Conservation (phyloP, 805 yeast genomes). For the Suhomyces prunicola region DNA sequence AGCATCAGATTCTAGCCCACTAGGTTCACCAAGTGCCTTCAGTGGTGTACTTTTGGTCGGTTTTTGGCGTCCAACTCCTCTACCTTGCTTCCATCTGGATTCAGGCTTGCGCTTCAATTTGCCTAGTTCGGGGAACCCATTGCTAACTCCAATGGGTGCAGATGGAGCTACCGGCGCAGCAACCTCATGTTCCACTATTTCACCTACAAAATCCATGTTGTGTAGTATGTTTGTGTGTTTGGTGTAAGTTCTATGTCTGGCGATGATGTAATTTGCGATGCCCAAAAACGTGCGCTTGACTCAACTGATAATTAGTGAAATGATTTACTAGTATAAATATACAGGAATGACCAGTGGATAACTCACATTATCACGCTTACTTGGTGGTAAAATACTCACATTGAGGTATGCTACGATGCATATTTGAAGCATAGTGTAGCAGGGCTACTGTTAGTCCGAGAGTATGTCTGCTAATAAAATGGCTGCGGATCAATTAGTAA, state of each 20-base stretch:
- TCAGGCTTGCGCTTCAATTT: conserved; percentile 31
- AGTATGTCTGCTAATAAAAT: neutral
- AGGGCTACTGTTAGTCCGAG: too few relatives aligned
- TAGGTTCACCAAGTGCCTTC: neutral
- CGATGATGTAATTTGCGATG: neutral
- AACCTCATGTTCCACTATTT: conserved; percentile 63
- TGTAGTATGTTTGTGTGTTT: neutral
- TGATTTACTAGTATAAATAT: neutral
- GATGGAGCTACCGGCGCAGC: conserved; percentile 32
- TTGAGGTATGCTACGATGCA: too few relatives aligned
- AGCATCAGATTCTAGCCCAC: conserved; percentile 48
- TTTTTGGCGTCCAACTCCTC: conserved; percentile 1
- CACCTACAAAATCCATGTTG: conserved; percentile 66
- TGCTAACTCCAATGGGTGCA: conserved; percentile 15
- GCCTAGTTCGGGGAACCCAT: conserved; percentile 36
- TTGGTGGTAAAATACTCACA: neutral
- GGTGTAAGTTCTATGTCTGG: neutral
- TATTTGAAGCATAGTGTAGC: too few relatives aligned
- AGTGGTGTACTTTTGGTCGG: conserved; percentile 9
- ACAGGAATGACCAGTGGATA: neutral
- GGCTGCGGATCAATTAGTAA: neutral
- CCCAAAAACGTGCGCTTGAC: neutral
- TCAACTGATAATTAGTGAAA: neutral
- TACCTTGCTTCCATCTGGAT: conserved; percentile 42
- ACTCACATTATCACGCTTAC: too few relatives aligned